A percentile compares a stretch with the other conserved stretches of the same genome.
Evolutionary conservation across 2,329 filamentous ascomycete species (phyloP).

Genomic region (Xylariales sp.): DNA sequence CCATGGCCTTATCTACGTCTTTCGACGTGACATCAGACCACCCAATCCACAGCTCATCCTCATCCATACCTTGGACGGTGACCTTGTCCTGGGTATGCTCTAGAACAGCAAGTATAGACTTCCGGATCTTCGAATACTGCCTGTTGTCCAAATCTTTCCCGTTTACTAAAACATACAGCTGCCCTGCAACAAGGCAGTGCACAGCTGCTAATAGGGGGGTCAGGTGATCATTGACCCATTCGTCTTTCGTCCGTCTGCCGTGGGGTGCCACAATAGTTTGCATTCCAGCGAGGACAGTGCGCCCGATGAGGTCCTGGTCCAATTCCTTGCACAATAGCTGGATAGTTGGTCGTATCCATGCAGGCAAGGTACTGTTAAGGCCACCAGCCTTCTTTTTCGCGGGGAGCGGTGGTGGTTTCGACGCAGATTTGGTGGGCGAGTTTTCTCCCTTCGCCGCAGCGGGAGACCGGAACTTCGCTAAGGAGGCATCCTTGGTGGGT

Average conservation of each 20-base stretch:
- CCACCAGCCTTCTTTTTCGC: constrained; percentile 50
- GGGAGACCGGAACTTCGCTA: constrained; percentile 58
- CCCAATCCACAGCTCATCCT: constrained; percentile 64
- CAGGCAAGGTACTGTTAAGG: constrained; percentile 56
- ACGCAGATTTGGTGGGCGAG: constrained; percentile 59
- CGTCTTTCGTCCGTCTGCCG: constrained; percentile 59
- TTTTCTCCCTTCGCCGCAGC: constrained; percentile 54
- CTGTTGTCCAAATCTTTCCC: constrained; percentile 55
- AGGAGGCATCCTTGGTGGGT: constrained; percentile 59
- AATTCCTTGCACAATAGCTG: constrained; percentile 73
- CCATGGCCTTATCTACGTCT: constrained; percentile 72
- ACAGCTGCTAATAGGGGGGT: constrained; percentile 69
- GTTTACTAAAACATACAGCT: constrained; percentile 57
- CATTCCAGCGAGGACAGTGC: constrained; percentile 80
- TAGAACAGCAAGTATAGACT: constrained; percentile 60
- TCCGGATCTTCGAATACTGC: constrained; percentile 60
- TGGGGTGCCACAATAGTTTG: constrained; percentile 64
- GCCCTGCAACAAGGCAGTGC: constrained; percentile 68
- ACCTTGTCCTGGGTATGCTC: constrained; percentile 55
- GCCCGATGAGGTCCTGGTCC: constrained; percentile 70
- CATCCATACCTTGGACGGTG: constrained; percentile 53
- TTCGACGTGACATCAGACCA: constrained; percentile 62
- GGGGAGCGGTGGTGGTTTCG: constrained; percentile 45
- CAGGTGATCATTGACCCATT: constrained; percentile 61
- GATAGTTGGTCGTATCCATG: constrained; percentile 77